These are phyloP conservation scores for Akanthomyces muscarius DNA, from an alignment of 2,329 filamentous ascomycete species.

Conservation along the genomic window DNA sequence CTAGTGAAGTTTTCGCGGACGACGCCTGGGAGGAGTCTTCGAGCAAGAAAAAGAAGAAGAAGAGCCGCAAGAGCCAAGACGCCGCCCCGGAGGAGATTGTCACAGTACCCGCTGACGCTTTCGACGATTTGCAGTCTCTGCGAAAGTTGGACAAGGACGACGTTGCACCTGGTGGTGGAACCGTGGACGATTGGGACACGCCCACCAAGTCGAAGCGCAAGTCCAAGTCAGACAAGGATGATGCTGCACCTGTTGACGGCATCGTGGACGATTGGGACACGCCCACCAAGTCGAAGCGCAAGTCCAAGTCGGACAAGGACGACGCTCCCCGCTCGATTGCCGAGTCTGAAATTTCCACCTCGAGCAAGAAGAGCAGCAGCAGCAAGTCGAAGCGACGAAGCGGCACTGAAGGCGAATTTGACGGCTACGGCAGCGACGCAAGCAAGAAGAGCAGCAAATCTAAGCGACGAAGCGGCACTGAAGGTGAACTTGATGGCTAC, in stretches of 20 bases:
- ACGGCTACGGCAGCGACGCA: conserved; percentile 30
- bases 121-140: conserved; percentile 25
- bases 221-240: conserved; percentile 28
- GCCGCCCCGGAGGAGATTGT: conserved; percentile 26
- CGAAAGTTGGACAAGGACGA: conserved; percentile 31
- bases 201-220: conserved; percentile 33
- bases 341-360: conserved; percentile 35
- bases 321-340: conserved; percentile 28
- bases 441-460: conserved; percentile 35
- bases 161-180: not conserved
- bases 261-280: conserved; percentile 33
- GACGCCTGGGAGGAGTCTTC: conserved; percentile 28
- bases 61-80: conserved; percentile 28
- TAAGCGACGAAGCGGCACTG: conserved; percentile 34
- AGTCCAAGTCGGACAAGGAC: conserved; percentile 20
- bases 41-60: conserved; percentile 35
- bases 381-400: conserved; percentile 34
- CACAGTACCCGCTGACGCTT: conserved; percentile 29
- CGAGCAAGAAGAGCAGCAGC: conserved; percentile 31
- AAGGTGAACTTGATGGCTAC: conserved; percentile 31
- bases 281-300: conserved; percentile 33
- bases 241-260: conserved; percentile 10
- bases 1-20: conserved; percentile 18
- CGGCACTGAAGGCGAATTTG: conserved; percentile 33
- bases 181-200: conserved; percentile 33